Evolutionary conservation across 2,329 filamentous ascomycete species (phyloP), one percentile per base, ranked within the genome.

Genomic region (Cadophora luteo-olivacea): DNA sequence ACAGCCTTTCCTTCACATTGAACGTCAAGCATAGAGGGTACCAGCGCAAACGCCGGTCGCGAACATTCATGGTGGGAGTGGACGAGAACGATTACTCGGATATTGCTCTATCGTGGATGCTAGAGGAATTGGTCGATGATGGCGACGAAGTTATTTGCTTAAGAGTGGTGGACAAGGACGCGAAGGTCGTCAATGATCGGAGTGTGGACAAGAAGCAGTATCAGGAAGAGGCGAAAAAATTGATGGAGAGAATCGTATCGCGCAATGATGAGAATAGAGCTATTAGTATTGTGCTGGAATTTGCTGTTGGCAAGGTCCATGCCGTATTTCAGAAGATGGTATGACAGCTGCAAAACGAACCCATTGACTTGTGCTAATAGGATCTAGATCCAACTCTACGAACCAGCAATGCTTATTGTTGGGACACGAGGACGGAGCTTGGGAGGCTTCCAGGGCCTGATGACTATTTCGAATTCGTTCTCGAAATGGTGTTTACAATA

Each of bases 61-160:
- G 91, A 36, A 92, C 90, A 0, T 92, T 92, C 72, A 82, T 92
- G 32, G 91, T 90, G 74, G 91, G 91, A 8, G 90, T 89, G 25
- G 91, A 92, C 75, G 87, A 90, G 72, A 92, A 92, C 72, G 89
- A 92, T 66, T 92, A 92, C 78, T 91, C 89, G 1, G 89, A 92
- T 65, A 92, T 90, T 77, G 91, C 91, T 5, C 82, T 93, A 8
- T 88, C 91, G 77, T 93, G 90, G 90, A 84, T 92, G 70, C 85
- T 93, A 64, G 90, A 92, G 73, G 90, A 92, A 78, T 80, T 93
- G 64, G 90, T 92, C n/a, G 90, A 92, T 74, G 91, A 92, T 78
- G 90, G 90, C 3, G 91, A 93, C 74, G 89, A 92, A 77, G 89
- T 93, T 67, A 89, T 93, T 36, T 93, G 91, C 77, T 79, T 93